Base-by-base conservation (phyloP, 2,329 filamentous ascomycete species). In the Beauveria sp. region DNA sequence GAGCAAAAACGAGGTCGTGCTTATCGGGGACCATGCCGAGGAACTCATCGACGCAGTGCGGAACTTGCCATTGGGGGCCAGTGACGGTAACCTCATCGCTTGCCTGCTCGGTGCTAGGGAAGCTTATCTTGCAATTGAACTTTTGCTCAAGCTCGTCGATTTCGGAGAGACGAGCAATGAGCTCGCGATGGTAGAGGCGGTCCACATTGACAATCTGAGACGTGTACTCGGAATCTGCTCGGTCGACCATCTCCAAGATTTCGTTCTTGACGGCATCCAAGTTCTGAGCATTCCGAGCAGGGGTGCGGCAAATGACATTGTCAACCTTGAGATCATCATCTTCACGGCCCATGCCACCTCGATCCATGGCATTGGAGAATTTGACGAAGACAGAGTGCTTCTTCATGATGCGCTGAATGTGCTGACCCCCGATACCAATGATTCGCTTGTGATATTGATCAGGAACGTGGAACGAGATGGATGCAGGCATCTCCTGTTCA, bases 351-450 rank as follows among this genome's bases (percentile, higher is more conserved):
- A 96, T 89, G 42, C 93, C 77, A 78, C 91, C 95, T 71, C 95
- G 88, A 72, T 99, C 95, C 93, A 98, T 98, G 18, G 95, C 95
- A 69, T 99, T 99, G 66, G 92, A 96, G 71, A 99, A 99, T 74
- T 99, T 99, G 78, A 99, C 95, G 69, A 99, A 99, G 67, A 99
- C 95, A 0, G 95, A 98, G 76, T 99, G 96, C 77, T 98, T 98
- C 81, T 99, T 98, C 95, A 99, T 99, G 79, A 99, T 98, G 61
- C 93, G 91, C 75, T 99, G 95, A 67, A 99, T 99, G 72, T 99
- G 95, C 73, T 98, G 93, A 10, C 95, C 95, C 64, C 95, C 95
- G 69, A 99, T 98, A 58, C 95, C 95, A 66, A 99, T 99, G 71
- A 99, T 99, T 54, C 95, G 92, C 79, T 99, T 99, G 77, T 99